Percentiles rank a stretch among this genome's conserved stretches.
phyloP scores from a whole-genome alignment of 805 yeast species.

The Candida vaughaniae region DNA sequence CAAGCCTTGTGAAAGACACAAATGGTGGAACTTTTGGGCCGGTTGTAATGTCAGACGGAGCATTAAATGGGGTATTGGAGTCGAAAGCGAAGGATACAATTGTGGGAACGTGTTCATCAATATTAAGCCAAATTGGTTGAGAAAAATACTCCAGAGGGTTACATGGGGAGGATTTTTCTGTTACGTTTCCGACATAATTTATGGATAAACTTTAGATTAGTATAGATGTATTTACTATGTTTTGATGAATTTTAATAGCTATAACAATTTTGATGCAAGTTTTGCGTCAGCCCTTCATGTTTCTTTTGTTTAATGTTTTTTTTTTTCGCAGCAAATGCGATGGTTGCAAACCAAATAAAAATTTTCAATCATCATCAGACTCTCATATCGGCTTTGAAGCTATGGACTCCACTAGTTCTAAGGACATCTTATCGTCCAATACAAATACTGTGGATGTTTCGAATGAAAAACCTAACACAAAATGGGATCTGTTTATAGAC shows the following conservation, averaged over 20 bases:
- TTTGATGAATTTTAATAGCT: too few species aligned
- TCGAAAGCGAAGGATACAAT: slow-evolving; percentile 81
- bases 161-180: slow-evolving; percentile 68
- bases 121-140: slow-evolving; percentile 52
- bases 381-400: too few species aligned
- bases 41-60: slow-evolving; percentile 78
- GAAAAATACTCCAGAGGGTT: slow-evolving; percentile 45
- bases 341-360: neutral
- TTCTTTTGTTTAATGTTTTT: neutral
- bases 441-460: neutral
- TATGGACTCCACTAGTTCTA: slow-evolving; percentile 1
- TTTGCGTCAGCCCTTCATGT: too few species aligned
- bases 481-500: slow-evolving; percentile 47
- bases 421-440: neutral
- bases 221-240: neutral
- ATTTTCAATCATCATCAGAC: neutral
- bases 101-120: slow-evolving; percentile 67
- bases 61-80: slow-evolving; percentile 80
- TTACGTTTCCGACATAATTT: slow-evolving; percentile 48
- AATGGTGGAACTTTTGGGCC: slow-evolving; percentile 90
- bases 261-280: too few species aligned
- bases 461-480: slow-evolving; percentile 7
- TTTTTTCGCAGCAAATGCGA: neutral
- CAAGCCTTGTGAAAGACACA: slow-evolving; percentile 76
- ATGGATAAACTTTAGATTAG: slow-evolving; percentile 31